phyloP scores from a whole-genome alignment of 2,329 filamentous ascomycete species.

The Annulohypoxylon truncatum region DNA sequence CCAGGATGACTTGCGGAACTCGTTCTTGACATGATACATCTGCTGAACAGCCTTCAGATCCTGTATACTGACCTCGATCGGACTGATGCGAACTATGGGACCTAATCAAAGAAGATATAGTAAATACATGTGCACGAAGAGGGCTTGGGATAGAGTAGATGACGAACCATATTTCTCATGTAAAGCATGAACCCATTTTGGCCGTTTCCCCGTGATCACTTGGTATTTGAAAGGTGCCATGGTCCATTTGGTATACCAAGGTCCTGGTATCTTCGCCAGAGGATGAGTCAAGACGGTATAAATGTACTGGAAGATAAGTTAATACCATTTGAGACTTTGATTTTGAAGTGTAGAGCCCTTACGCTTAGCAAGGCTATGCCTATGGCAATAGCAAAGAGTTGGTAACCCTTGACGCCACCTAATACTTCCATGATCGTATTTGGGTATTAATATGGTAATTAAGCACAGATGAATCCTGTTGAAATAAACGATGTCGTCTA shows the following conservation, averaged over 20 bases:
- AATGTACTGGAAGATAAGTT: constrained; percentile 21
- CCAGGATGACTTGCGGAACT: constrained; percentile 46
- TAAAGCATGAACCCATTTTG: constrained; percentile 42
- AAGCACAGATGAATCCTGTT: not conserved
- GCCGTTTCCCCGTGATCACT: constrained; percentile 24
- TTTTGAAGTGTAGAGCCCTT: not conserved
- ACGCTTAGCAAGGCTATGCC: constrained; percentile 23
- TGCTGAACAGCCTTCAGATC: constrained; percentile 41
- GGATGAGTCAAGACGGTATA: constrained; percentile 35
- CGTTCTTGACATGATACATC: constrained; percentile 48
- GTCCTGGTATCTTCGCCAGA: constrained; percentile 41
- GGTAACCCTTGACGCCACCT: constrained; percentile 1
- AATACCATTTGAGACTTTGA: not conserved
- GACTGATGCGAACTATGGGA: constrained; percentile 45
- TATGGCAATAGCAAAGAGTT: constrained; percentile 9
- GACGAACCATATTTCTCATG: constrained; percentile 45
- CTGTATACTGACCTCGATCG: constrained; percentile 44
- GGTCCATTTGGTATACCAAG: constrained; percentile 47
- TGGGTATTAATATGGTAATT: not conserved
- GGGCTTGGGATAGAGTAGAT: not conserved
- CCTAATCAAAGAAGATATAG: constrained; percentile 27
- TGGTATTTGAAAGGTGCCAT: constrained; percentile 31
- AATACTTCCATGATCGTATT: constrained; percentile 18
- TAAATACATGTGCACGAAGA: not conserved
- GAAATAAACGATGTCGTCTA: not conserved